phyloP scores from a whole-genome alignment of 345 rosid species.

The Murraya koenigii region DNA sequence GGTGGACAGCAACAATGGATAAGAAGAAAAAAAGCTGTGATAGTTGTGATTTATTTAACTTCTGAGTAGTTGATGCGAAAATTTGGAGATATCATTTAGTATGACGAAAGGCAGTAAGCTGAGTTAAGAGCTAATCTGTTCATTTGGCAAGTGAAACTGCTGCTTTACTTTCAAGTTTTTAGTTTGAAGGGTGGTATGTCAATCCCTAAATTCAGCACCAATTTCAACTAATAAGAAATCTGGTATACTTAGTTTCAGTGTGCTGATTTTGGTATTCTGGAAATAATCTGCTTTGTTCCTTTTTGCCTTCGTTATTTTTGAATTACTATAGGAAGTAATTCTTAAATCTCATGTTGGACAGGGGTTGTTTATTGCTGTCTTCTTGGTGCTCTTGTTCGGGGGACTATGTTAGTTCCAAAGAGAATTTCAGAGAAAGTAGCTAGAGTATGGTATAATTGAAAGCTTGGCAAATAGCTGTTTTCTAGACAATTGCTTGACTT shows the following conservation, averaged over 20 bases:
- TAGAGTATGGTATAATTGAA: neutral
- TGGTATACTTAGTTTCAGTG: neutral
- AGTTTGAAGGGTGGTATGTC: neutral
- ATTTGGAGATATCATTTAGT: neutral
- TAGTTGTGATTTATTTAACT: neutral
- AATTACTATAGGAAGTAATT: neutral
- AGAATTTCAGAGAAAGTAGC: neutral
- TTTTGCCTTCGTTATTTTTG: neutral
- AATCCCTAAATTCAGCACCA: neutral
- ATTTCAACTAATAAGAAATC: neutral
- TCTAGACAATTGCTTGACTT: slow-evolving; percentile 6
- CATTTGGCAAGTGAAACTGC: neutral
- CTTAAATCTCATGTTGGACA: neutral
- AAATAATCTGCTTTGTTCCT: neutral
- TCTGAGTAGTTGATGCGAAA: neutral
- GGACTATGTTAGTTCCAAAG: neutral
- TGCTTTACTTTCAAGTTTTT: no score
- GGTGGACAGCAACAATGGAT: neutral
- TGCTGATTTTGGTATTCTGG: neutral
- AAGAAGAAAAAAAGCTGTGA: neutral
- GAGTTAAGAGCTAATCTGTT: neutral
- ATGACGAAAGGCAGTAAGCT: neutral
- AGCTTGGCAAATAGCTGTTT: slow-evolving; percentile 2
- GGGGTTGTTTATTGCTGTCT: neutral
- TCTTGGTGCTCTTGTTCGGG: neutral